A percentile compares a stretch with the other conserved stretches of the same genome.
Evolutionary conservation across 2,329 filamentous ascomycete species (phyloP).

Genomic region (Zopfia rhizophila): DNA sequence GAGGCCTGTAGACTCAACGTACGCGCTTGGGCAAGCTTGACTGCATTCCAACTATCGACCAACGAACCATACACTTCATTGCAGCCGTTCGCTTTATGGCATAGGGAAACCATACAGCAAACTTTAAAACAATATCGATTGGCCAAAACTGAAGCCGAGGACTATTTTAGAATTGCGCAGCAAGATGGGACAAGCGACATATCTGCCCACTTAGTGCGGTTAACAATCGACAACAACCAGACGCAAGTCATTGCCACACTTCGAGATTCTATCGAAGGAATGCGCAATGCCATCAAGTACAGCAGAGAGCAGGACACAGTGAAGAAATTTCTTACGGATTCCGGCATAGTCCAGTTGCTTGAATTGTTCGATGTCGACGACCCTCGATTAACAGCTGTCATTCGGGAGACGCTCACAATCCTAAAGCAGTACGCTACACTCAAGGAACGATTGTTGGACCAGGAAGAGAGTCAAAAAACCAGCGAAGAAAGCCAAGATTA

Average conservation of each 20-base stretch:
- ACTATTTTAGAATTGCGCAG: slow-evolving; percentile 56
- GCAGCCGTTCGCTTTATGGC: slow-evolving; percentile 65
- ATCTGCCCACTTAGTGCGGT: slow-evolving; percentile 60
- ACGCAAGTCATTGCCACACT: slow-evolving; percentile 66
- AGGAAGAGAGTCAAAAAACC: slow-evolving; percentile 40
- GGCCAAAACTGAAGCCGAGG: slow-evolving; percentile 68
- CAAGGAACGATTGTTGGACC: slow-evolving; percentile 26
- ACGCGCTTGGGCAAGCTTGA: slow-evolving; percentile 66
- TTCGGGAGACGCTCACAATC: slow-evolving; percentile 62
- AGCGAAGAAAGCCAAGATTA: slow-evolving; percentile 74
- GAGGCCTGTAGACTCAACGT: slow-evolving; percentile 70
- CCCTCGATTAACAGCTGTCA: slow-evolving; percentile 55
- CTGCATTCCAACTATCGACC: slow-evolving; percentile 66
- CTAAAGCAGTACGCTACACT: slow-evolving; percentile 53
- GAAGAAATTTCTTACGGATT: slow-evolving; percentile 55
- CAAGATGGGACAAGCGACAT: slow-evolving; percentile 52
- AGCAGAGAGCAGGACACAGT: slow-evolving; percentile 54
- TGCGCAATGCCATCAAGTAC: slow-evolving; percentile 60
- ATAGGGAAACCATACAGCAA: slow-evolving; percentile 62
- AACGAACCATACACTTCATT: slow-evolving; percentile 58
- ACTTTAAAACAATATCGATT: slow-evolving; percentile 65
- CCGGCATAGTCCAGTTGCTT: slow-evolving; percentile 59
- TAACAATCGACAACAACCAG: slow-evolving; percentile 67
- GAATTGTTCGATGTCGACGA: slow-evolving; percentile 63
- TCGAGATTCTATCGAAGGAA: slow-evolving; percentile 61